These are phyloP conservation scores for Elsinoe arachidis DNA, from an alignment of 2,329 filamentous ascomycete species.

Conservation along the genomic window DNA sequence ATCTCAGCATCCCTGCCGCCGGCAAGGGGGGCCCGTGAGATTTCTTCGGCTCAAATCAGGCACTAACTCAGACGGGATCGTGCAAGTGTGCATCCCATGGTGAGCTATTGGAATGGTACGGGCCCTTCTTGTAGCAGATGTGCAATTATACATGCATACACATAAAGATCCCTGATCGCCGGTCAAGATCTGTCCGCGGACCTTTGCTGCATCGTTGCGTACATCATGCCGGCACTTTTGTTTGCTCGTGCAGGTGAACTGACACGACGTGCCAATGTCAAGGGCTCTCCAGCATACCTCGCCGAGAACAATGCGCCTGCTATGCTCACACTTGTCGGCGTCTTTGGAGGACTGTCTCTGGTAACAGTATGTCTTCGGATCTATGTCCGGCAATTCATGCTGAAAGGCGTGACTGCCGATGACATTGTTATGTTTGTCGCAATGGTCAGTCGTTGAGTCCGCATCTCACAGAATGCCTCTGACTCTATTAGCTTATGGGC, in stretches of 20 bases:
- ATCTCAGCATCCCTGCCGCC: not conserved
- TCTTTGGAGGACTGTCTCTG: conserved; percentile 15
- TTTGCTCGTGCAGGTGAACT: conserved; percentile 4
- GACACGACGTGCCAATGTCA: not conserved
- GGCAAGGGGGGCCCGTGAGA: not conserved
- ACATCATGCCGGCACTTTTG: conserved; percentile 10
- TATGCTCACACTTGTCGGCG: conserved; percentile 15
- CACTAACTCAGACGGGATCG: not conserved
- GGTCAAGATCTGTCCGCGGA: not conserved
- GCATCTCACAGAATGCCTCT: not conserved
- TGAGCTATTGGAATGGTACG: conserved; percentile 6
- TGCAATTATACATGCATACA: not conserved
- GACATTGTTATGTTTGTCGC: conserved; percentile 40
- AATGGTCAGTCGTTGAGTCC: conserved; percentile 23
- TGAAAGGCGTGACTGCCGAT: conserved; percentile 42
- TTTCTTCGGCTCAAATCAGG: not conserved
- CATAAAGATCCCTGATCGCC: conserved; percentile 10
- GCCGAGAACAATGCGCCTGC: conserved; percentile 14
- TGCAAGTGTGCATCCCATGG: not conserved
- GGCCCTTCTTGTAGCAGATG: not conserved
- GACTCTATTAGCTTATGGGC: conserved; percentile 16
- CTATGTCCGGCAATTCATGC: conserved; percentile 36
- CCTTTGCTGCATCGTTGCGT: not conserved
- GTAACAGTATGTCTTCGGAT: conserved; percentile 11
- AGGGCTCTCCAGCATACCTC: not conserved